Evolutionary conservation across 2,329 filamentous ascomycete genomes (phyloP).

Genomic region (Xylariales sp.): DNA sequence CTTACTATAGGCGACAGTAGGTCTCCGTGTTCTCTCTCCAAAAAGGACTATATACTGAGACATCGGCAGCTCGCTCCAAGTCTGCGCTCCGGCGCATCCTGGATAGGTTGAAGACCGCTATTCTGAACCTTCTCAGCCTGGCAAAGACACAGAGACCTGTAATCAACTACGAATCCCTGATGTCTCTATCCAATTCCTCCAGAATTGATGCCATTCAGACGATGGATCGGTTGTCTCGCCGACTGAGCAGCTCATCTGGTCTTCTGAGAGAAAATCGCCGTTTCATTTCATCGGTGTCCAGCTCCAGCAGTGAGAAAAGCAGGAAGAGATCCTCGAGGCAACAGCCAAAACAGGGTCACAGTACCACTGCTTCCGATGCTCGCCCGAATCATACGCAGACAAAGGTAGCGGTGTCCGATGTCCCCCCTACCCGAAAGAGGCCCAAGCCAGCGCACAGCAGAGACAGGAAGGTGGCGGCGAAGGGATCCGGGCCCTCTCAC

Average conservation of each 20-base stretch:
- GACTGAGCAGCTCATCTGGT: conserved; percentile 16
- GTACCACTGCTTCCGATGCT: too few species aligned
- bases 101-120: conserved; percentile 36
- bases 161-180: conserved; percentile 42
- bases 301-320: conserved; percentile 1
- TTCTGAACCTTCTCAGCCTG: conserved; percentile 34
- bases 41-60: background rate
- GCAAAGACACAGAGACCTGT: conserved; percentile 28
- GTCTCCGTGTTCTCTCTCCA: conserved; percentile 13
- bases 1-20: conserved; percentile 46
- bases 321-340: background rate
- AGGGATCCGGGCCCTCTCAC: background rate
- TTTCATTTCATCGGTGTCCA: background rate
- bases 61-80: conserved; percentile 29
- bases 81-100: conserved; percentile 37
- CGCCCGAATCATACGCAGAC: too few species aligned
- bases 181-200: conserved; percentile 42
- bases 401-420: too few species aligned
- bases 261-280: background rate
- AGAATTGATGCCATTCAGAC: conserved; percentile 43
- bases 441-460: background rate
- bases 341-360: too few species aligned
- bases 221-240: conserved; percentile 42
- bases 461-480: background rate
- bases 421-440: background rate